Conservation (phyloP, 805 yeast genomes). For the Cyberlindnera mycetangii region DNA sequence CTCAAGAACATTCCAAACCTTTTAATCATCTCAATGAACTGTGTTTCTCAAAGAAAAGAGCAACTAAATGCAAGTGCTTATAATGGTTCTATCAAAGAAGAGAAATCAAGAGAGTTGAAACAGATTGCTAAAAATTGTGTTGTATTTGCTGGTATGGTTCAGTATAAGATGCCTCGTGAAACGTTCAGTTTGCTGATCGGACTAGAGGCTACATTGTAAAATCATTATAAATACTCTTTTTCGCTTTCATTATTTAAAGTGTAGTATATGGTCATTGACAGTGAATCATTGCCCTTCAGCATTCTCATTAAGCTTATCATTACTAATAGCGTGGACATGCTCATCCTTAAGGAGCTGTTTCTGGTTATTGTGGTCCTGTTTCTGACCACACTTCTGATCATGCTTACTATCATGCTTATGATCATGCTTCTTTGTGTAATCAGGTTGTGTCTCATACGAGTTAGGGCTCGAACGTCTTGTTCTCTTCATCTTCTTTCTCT, state of each 20-base stretch:
- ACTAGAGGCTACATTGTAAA: constrained; percentile 46
- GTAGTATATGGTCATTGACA: too few species aligned
- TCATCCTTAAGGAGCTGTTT: too few species aligned
- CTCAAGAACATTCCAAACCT: constrained; percentile 78
- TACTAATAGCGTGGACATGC: constrained; percentile 7
- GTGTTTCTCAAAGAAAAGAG: constrained; percentile 57
- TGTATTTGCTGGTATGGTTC: constrained; percentile 94
- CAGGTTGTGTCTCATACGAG: constrained; percentile 89
- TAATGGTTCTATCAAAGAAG: constrained; percentile 46
- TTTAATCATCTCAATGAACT: constrained; percentile 77
- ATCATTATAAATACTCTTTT: too few species aligned
- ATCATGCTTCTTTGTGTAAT: constrained; percentile 35
- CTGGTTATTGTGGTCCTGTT: background rate
- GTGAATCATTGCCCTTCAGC: background rate
- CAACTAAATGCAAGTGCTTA: constrained; percentile 36
- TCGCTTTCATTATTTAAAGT: too few species aligned
- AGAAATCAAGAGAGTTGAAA: constrained; percentile 52
- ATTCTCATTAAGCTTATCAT: background rate
- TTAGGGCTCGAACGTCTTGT: constrained; percentile 50
- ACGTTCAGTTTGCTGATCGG: constrained; percentile 68
- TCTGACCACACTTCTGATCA: background rate
- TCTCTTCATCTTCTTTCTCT: constrained; percentile 31
- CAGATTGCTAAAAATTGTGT: constrained; percentile 80
- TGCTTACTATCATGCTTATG: background rate
- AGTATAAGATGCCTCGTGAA: constrained; percentile 86